Evolutionary conservation across 2,329 filamentous ascomycete genomes (phyloP).

Genomic region (Fusarium falciforme): DNA sequence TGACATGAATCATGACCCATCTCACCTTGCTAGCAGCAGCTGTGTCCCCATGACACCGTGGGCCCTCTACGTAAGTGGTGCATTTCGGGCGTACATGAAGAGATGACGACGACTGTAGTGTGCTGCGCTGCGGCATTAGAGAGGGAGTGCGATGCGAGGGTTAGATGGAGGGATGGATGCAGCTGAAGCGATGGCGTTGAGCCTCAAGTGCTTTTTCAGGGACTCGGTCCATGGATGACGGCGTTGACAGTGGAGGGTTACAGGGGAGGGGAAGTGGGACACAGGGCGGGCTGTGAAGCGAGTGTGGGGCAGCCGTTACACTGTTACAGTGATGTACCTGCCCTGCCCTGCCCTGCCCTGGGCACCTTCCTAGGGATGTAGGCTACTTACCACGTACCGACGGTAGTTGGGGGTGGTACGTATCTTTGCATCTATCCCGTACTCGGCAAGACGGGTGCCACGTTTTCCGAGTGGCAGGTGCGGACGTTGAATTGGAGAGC

Average conservation of each 20-base stretch:
- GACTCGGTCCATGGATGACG: constrained; percentile 12
- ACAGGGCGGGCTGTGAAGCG: background rate
- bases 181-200: constrained; percentile 18
- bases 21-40: constrained; percentile 6
- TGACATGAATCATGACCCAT: constrained; percentile 4
- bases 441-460: background rate
- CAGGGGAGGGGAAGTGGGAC: background rate
- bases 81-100: constrained; percentile 5
- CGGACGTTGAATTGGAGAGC: background rate
- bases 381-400: background rate
- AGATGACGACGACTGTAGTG: constrained; percentile 1
- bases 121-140: background rate
- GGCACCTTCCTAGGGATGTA: background rate
- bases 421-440: background rate
- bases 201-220: constrained; percentile 8
- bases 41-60: constrained; percentile 12
- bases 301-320: constrained; percentile 7
- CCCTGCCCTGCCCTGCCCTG: too few species aligned
- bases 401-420: background rate
- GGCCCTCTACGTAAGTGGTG: background rate
- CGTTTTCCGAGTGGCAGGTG: background rate
- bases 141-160: background rate
- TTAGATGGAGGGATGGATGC: background rate
- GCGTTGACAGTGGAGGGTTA: constrained; percentile 6
- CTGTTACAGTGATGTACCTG: background rate